phyloP scores from a whole-genome alignment of 805 yeast genomes.

The Pichia rugopelliculosa region DNA sequence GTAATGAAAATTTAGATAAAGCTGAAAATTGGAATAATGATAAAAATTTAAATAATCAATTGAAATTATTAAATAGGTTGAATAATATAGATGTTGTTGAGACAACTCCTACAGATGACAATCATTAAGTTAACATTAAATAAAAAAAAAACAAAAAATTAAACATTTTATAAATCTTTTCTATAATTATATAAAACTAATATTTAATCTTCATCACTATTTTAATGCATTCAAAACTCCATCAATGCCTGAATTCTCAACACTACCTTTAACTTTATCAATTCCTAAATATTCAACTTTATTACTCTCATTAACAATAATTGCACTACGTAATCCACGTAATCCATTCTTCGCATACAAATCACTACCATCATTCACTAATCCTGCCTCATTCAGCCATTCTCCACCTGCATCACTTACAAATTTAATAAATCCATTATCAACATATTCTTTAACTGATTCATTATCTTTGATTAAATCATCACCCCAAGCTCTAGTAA shows the following conservation, averaged over 20 bases:
- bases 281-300: conserved; percentile 31
- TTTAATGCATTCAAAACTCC: conserved; percentile 8
- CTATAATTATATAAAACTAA: background rate
- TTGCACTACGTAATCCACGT: conserved; percentile 49
- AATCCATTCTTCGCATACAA: conserved; percentile 10
- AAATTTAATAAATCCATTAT: conserved; percentile 33
- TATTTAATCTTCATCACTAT: background rate
- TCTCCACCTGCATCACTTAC: conserved; percentile 44
- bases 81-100: conserved; percentile 19
- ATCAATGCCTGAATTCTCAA: conserved; percentile 11
- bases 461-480: conserved; percentile 33
- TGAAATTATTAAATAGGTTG: conserved; percentile 21
- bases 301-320: conserved; percentile 46
- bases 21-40: conserved; percentile 71
- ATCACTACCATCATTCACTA: conserved; percentile 11
- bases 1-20: conserved; percentile 74
- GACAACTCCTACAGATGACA: too few species aligned
- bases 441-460: background rate
- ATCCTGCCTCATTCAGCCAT: conserved; percentile 7
- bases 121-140: too few species aligned
- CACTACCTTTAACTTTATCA: conserved; percentile 34
- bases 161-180: background rate
- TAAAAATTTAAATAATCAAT: conserved; percentile 25
- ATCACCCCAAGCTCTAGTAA: conserved; percentile 39
- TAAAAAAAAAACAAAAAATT: too few species aligned